Conservation (phyloP, 2,329 filamentous ascomycete species). For the Cladosporium cucumerinum region DNA sequence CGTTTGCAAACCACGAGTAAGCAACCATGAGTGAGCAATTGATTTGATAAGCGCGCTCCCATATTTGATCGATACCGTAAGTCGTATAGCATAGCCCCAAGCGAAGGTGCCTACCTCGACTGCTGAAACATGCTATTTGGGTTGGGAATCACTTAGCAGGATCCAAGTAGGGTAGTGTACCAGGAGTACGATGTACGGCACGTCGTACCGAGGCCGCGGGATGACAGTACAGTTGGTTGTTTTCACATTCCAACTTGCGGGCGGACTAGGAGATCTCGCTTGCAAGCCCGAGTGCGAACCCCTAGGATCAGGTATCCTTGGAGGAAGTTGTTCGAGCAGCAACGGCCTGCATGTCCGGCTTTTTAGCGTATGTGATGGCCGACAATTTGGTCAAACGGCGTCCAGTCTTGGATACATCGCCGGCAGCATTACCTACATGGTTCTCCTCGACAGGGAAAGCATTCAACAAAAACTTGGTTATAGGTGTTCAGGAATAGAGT, state of each 20-base stretch:
- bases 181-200: not conserved
- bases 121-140: conserved; percentile 1
- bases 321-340: not conserved
- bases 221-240: not conserved
- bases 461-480: not conserved
- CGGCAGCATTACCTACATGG: not conserved
- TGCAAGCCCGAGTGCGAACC: not conserved
- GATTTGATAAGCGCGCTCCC: not conserved
- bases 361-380: not conserved
- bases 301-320: not conserved
- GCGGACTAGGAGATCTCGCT: not conserved
- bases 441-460: not conserved
- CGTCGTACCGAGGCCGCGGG: not conserved
- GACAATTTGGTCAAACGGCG: not conserved
- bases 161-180: not conserved
- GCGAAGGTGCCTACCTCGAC: not conserved
- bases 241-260: not conserved
- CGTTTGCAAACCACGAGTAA: not conserved
- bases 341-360: not conserved
- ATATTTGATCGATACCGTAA: not conserved
- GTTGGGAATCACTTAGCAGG: conserved; percentile 1
- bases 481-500: conserved; percentile 1
- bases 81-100: not conserved
- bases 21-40: not conserved
- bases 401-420: not conserved